phyloP scores from a whole-genome alignment of 2,329 filamentous ascomycete genomes.

The Colletotrichum melonis region DNA sequence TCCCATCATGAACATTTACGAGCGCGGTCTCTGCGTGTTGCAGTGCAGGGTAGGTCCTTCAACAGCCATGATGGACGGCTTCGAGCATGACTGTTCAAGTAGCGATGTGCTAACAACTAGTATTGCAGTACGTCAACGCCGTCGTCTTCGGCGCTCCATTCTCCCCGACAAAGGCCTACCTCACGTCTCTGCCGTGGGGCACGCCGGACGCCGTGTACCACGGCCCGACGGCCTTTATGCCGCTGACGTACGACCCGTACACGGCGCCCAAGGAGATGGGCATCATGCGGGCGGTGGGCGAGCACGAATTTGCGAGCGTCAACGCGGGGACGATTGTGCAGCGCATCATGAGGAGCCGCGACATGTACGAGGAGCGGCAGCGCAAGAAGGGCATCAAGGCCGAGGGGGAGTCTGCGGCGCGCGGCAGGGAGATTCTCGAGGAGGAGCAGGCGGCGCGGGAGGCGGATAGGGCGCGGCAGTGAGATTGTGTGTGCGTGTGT shows the following conservation, averaged over 20 bases:
- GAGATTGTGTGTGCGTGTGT: not conserved
- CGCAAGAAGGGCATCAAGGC: conserved; percentile 90
- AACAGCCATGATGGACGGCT: no score
- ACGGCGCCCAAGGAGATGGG: conserved; percentile 81
- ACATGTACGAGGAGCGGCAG: conserved; percentile 92
- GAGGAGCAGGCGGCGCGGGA: conserved; percentile 65
- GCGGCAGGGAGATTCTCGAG: conserved; percentile 71
- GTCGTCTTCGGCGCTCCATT: conserved; percentile 93
- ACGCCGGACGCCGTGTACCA: conserved; percentile 89
- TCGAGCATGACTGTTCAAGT: no score
- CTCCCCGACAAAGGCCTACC: conserved; percentile 81
- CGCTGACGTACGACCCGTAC: conserved; percentile 83
- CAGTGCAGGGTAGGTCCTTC: conserved; percentile 79
- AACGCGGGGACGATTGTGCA: conserved; percentile 94
- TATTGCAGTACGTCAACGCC: conserved; percentile 80
- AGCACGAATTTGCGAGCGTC: conserved; percentile 85
- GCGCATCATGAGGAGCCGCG: conserved; percentile 87
- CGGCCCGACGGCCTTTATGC: conserved; percentile 94
- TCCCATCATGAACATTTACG: conserved; percentile 99
- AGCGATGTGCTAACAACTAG: no score
- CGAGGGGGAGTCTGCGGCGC: conserved; percentile 75
- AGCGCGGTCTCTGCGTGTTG: conserved; percentile 92
- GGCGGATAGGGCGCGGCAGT: conserved; percentile 45
- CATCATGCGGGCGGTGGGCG: conserved; percentile 83
- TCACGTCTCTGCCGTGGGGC: conserved; percentile 79